Base-by-base conservation (phyloP, 805 yeast species). In the Sugiyamaella smithiae region DNA sequence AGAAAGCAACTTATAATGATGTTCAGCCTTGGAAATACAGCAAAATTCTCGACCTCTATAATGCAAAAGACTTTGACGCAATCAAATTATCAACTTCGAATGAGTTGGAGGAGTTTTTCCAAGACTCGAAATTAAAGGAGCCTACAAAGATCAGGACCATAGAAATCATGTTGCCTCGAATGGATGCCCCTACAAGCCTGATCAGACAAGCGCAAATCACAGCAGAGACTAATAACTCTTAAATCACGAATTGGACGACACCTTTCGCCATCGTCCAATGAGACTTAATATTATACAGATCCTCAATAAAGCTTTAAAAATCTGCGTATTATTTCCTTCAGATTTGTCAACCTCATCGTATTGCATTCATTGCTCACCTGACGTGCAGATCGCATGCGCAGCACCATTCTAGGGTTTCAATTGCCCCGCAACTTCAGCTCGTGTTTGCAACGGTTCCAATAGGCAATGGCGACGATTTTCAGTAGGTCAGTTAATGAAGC, bases 121-220 rank as follows among this genome's bases (percentile, higher is more conserved):
- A 55, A 16, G 69, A 70, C 55, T 56, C 63, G 24, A 64, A 58
- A 19, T 79, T 80, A 53, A 60, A 67, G 24, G 57, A 57, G 31
- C 70, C 73, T 50, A 68, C 70, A 46, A 73, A 68, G 60, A 73
- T 81, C 42, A 69, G 82, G 61, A 65, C 80, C 63, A 65, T 81
- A 20, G 86, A 81, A 59, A 73, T 81, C 22, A 70, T 77, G 64
- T 67, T 82, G 52, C 81, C 80, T 24, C 73, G 73, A 51, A 69
- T 78, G 76, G 86, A 81, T 63, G 85, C 82, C 2, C 83, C 84
- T 2, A 70, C 69, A 49, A 76, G 78, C 64, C 77, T 86, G 69
- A 75, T 78, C 54, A 76, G 74, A 64, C 88, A 82, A 72, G 88
- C 86, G 49, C 74, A 81, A 67, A 69, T 82, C 60, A 74, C 81